A percentile compares a stretch with the other conserved stretches of the same genome.
phyloP scores from a whole-genome alignment of 176 grass and related monocot genomes.

The Secale cereale region DNA sequence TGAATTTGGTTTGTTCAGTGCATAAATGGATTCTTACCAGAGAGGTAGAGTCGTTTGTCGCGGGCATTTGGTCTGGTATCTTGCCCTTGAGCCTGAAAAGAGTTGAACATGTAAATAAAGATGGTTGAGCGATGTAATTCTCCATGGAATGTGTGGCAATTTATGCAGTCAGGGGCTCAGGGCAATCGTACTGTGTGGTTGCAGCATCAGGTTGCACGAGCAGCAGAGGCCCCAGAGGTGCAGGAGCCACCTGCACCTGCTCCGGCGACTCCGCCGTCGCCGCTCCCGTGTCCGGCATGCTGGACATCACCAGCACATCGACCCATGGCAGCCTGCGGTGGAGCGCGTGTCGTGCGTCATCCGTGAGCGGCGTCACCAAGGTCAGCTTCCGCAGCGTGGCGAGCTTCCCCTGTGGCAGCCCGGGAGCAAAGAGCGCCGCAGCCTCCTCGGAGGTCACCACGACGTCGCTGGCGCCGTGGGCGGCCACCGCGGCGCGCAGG shows the following conservation, averaged over 20 bases:
- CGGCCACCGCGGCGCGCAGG: neutral
- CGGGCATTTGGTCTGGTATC: conserved; percentile 12
- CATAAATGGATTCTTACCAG: conserved; percentile 18
- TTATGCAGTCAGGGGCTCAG: neutral
- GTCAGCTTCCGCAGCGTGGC: conserved; percentile 20
- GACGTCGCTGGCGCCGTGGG: conserved; percentile 34
- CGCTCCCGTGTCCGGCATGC: neutral
- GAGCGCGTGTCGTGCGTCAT: neutral
- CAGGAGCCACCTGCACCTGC: neutral
- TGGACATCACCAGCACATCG: neutral
- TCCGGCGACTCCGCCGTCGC: neutral
- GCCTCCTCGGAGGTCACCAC: conserved; percentile 16
- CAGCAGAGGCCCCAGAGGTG: conserved; percentile 13
- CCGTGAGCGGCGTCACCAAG: neutral
- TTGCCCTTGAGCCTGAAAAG: conserved; percentile 19
- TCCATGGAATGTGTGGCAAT: neutral
- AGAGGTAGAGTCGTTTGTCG: neutral
- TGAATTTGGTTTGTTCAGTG: neutral
- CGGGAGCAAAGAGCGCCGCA: neutral
- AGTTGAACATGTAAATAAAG: neutral
- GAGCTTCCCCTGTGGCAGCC: neutral
- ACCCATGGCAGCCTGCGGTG: conserved; percentile 38
- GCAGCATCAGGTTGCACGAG: conserved; percentile 20
- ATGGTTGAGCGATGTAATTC: neutral
- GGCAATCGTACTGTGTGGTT: conserved; percentile 19